These are phyloP conservation scores for Neurospora sp. DNA, from an alignment of 495 filamentous ascomycete genomes.

Conservation along the genomic window DNA sequence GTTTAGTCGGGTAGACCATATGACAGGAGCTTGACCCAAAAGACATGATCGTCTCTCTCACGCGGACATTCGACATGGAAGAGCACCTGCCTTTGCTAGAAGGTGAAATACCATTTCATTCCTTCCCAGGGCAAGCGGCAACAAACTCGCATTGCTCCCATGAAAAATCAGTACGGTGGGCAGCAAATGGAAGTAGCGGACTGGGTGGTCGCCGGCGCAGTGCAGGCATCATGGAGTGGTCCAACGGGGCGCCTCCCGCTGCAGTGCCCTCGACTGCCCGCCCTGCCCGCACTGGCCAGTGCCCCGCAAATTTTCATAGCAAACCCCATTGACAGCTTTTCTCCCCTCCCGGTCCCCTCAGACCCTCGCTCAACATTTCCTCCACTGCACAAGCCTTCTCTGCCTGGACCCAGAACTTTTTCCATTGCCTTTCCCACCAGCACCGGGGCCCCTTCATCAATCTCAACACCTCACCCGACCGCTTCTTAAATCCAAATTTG, in stretches of 20 bases:
- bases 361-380: constrained; percentile 20
- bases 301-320: constrained; percentile 23
- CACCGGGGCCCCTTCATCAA: not conserved
- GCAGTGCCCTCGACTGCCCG: not conserved
- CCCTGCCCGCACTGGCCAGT: constrained; percentile 11
- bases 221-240: not conserved
- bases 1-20: not conserved
- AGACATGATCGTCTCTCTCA: not conserved
- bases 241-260: not conserved
- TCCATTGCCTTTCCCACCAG: not conserved
- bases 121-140: not conserved
- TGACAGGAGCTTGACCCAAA: not conserved
- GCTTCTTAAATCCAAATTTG: not conserved
- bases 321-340: constrained; percentile 18
- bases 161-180: not conserved
- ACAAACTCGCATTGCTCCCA: not conserved
- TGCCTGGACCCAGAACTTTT: not conserved
- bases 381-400: constrained; percentile 8
- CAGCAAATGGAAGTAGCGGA: not conserved
- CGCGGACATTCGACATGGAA: not conserved
- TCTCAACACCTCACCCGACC: not conserved
- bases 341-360: constrained; percentile 14
- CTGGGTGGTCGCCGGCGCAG: not conserved
- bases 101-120: not conserved
- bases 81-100: not conserved